Evolutionary conservation across 305 asterid genomes (phyloP).

Genomic region (Fraxinus platypoda): DNA sequence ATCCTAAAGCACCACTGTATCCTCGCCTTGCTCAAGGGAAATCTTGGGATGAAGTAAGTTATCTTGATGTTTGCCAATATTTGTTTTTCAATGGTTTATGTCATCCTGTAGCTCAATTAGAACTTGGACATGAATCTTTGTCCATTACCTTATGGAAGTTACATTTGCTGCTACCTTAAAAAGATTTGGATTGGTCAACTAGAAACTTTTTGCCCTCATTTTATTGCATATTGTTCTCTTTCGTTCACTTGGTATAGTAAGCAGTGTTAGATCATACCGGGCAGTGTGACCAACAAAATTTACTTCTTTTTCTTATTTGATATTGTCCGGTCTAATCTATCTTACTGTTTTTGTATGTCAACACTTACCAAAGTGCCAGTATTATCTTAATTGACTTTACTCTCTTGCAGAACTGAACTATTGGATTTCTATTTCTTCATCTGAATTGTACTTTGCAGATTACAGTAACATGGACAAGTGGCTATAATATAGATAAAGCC

Average conservation of each 20-base stretch:
- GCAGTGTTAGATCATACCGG: neutral
- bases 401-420: neutral
- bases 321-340: neutral
- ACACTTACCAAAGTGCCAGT: neutral
- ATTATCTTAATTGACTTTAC: neutral
- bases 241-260: neutral
- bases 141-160: neutral
- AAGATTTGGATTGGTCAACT: neutral
- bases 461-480: slow-evolving; percentile 99
- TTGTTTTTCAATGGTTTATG: neutral
- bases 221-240: neutral
- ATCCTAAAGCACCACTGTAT: slow-evolving; percentile 82
- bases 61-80: neutral
- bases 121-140: neutral
- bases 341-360: too few relatives aligned
- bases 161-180: neutral
- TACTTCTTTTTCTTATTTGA: neutral
- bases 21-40: slow-evolving; percentile 95
- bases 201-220: neutral
- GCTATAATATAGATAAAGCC: slow-evolving; percentile 76
- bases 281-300: neutral
- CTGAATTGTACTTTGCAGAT: slow-evolving; percentile 47
- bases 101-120: neutral
- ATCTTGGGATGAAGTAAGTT: slow-evolving; percentile 84
- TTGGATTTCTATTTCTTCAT: neutral